Percentiles rank a stretch among this genome's conserved stretches.
Conservation (phyloP, 2,329 filamentous ascomycete species). For the Microsporum audouinii region DNA sequence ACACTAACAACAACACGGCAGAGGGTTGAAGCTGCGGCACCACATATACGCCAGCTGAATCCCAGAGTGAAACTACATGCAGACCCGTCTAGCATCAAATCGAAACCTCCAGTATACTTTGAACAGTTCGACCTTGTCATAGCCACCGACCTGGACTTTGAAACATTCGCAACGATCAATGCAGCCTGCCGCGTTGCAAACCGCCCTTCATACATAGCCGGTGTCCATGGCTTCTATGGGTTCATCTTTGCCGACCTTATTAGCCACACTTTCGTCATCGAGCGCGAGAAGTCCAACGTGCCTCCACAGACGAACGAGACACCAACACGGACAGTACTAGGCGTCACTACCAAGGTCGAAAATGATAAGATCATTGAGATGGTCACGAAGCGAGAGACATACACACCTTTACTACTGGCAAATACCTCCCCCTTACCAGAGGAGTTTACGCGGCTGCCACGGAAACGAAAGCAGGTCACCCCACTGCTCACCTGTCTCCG, state of each 20-base stretch:
- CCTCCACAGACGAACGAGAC: slow-evolving; percentile 55
- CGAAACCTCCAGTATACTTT: slow-evolving; percentile 64
- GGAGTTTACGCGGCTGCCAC: slow-evolving; percentile 56
- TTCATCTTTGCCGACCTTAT: slow-evolving; percentile 93
- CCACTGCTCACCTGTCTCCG: slow-evolving; percentile 76
- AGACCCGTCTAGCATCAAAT: slow-evolving; percentile 55
- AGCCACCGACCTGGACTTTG: slow-evolving; percentile 73
- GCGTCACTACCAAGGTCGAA: slow-evolving; percentile 57
- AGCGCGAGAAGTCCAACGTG: slow-evolving; percentile 71
- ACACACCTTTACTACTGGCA: slow-evolving; percentile 77
- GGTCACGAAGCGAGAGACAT: slow-evolving; percentile 83
- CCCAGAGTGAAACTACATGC: slow-evolving; percentile 68
- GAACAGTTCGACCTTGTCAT: slow-evolving; percentile 72
- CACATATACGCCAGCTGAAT: slow-evolving; percentile 75
- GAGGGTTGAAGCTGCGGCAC: slow-evolving; percentile 68
- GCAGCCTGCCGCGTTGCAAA: slow-evolving; percentile 68
- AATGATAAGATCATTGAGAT: slow-evolving; percentile 67
- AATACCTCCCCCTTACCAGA: slow-evolving; percentile 66
- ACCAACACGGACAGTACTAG: slow-evolving; percentile 62
- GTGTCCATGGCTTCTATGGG: slow-evolving; percentile 79
- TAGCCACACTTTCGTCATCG: slow-evolving; percentile 77
- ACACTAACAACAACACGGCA: slow-evolving; percentile 18
- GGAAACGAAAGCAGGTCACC: slow-evolving; percentile 61
- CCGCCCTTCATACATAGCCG: slow-evolving; percentile 78
- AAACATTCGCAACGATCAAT: slow-evolving; percentile 67